Conservation (phyloP, 2,329 filamentous ascomycete genomes). For the Camillea tinctor region DNA sequence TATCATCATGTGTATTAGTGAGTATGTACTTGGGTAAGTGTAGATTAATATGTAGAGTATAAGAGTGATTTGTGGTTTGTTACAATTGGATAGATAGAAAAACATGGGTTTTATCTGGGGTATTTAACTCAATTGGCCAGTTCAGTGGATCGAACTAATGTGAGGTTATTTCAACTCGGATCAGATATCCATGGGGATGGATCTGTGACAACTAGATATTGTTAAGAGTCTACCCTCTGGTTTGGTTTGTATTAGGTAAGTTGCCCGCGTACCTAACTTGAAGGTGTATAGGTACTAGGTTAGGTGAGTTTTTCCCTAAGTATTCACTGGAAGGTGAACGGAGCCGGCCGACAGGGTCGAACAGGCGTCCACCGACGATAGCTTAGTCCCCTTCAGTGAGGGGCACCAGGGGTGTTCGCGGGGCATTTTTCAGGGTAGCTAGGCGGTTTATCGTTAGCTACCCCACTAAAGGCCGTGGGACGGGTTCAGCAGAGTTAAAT, state of each 20-base stretch:
- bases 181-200: no score
- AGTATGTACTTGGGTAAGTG: no score
- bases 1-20: no score
- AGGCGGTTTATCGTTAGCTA: background rate
- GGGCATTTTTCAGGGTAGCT: background rate
- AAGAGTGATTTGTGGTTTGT: no score
- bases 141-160: background rate
- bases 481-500: background rate
- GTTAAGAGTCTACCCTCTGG: no score
- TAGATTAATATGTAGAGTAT: no score
- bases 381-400: background rate
- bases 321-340: background rate
- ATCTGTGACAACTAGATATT: no score
- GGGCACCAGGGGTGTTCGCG: background rate
- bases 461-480: background rate
- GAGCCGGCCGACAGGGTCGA: background rate
- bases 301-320: no score
- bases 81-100: background rate
- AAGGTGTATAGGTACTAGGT: no score
- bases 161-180: background rate
- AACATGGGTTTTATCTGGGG: background rate
- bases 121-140: background rate
- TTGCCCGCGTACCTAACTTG: no score
- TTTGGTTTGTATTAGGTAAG: no score
- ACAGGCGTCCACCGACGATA: background rate